phyloP scores from a whole-genome alignment of 371 early-diverging fungal genomes.

The Mortierella sp. region DNA sequence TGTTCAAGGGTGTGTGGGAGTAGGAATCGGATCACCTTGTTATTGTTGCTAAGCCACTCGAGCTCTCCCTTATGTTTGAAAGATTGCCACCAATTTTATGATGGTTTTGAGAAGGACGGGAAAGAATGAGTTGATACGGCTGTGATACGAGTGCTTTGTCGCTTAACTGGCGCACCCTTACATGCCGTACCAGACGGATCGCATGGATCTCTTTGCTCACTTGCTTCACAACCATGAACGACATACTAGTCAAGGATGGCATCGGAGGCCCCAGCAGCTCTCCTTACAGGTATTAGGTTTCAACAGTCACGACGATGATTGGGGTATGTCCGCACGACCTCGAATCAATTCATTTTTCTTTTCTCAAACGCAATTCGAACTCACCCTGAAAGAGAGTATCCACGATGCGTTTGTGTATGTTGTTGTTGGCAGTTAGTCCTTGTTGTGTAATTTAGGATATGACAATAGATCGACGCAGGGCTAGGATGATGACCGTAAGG shows the following conservation, averaged over 20 bases:
- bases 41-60: slow-evolving; percentile 9
- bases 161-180: too few relatives aligned
- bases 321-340: too few relatives aligned
- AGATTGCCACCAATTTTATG: background rate
- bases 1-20: background rate
- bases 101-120: too few relatives aligned
- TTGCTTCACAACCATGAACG: too few relatives aligned
- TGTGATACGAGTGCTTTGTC: too few relatives aligned
- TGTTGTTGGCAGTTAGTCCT: background rate
- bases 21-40: slow-evolving; percentile 12
- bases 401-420: background rate
- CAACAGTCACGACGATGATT: background rate
- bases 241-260: background rate
- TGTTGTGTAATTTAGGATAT: background rate
- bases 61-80: background rate
- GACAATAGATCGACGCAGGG: background rate
- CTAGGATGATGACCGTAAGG: background rate
- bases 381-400: background rate
- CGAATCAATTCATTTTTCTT: background rate
- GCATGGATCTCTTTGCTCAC: too few relatives aligned
- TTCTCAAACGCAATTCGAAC: background rate
- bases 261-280: background rate
- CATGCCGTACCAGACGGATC: too few relatives aligned
- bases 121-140: too few relatives aligned
- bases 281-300: background rate